A percentile compares a stretch with the other conserved stretches of the same genome.
These are phyloP conservation scores for Colletotrichum plurivorum DNA, from an alignment of 2,329 filamentous ascomycete species.

Conservation along the genomic window DNA sequence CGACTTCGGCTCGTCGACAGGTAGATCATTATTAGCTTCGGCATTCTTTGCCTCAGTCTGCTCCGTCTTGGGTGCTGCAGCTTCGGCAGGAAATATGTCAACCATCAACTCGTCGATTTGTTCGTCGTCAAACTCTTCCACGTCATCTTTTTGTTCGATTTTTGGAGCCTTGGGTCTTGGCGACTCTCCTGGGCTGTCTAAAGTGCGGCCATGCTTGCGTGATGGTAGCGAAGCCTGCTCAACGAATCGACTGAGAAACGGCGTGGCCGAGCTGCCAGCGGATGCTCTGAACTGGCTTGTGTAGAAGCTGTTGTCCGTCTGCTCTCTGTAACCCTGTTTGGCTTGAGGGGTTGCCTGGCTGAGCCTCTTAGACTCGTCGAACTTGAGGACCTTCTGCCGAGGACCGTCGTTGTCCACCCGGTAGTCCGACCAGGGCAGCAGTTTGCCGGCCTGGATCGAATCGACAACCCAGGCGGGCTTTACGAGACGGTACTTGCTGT, in stretches of 20 bases:
- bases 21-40: not conserved
- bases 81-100: constrained; percentile 26
- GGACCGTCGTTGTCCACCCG: constrained; percentile 84
- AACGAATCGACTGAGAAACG: constrained; percentile 46
- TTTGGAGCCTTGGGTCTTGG: constrained; percentile 28
- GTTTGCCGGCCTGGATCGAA: constrained; percentile 83
- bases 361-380: constrained; percentile 74
- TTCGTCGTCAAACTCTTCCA: constrained; percentile 39
- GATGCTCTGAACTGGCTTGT: constrained; percentile 74
- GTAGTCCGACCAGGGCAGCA: constrained; percentile 90
- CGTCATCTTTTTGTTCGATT: constrained; percentile 25
- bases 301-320: constrained; percentile 88
- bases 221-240: constrained; percentile 47
- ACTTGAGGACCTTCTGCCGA: constrained; percentile 81
- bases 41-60: not conserved
- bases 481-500: constrained; percentile 88
- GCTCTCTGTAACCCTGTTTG: constrained; percentile 80
- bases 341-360: constrained; percentile 74
- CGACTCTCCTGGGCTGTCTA: constrained; percentile 39
- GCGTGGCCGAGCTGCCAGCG: constrained; percentile 42
- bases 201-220: constrained; percentile 6
- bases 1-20: not conserved
- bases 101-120: constrained; percentile 36
- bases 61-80: not conserved
- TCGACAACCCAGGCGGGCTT: constrained; percentile 96